Evolutionary conservation across 2,329 filamentous ascomycete genomes (phyloP), one percentile per base, ranked within the genome.

Genomic region (Neofusicoccum umdonicola): DNA sequence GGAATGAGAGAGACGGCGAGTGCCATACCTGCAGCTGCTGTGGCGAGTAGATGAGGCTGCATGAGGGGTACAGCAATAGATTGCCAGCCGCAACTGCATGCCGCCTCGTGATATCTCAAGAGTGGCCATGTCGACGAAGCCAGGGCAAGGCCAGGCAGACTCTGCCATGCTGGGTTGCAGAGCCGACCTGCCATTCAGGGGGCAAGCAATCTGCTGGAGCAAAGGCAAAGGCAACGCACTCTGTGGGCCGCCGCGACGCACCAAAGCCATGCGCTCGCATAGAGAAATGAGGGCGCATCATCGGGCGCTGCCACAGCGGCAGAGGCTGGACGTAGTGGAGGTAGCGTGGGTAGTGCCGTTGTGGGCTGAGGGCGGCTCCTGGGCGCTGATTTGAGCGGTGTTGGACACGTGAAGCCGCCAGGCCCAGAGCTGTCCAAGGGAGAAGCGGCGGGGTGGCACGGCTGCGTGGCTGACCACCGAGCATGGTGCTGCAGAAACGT

Each of bases 401-500:
- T 47, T 37, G 56, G 54, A 45, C 54, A 45, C 41, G 39, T 58
- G 54, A 45, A 31, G 52, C 35, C 27, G 27, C 27, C 27, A 31
- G 27, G 27, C 27, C 27, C 6, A 15, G 15, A 37, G 50, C 13
- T 15, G 51, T 42, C 19, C 17, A 41, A 42, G 51, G 17, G 42
- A 19, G 42, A 56, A 7, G 17, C 5, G 17, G 34, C 22, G 31
- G 31, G 34, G 56, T 60, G 17, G 56, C 56, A 60, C 56, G 47
- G 56, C 15, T 60, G 42, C 56, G 31, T 60, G 56, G 56, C 41
- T 47, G 56, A 60, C 56, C 47, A 37, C 22, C n/a, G 22, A 57
- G 39, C 52, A 44, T 19, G 41, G 52, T 57, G 56, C 56, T 60
- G 56, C 56, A 60, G 56, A 60, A 60, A 47, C 27, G 54, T 57